These are phyloP conservation scores for Tarenaya hassleriana DNA, from an alignment of 345 rosid genomes.

Conservation along the genomic window DNA sequence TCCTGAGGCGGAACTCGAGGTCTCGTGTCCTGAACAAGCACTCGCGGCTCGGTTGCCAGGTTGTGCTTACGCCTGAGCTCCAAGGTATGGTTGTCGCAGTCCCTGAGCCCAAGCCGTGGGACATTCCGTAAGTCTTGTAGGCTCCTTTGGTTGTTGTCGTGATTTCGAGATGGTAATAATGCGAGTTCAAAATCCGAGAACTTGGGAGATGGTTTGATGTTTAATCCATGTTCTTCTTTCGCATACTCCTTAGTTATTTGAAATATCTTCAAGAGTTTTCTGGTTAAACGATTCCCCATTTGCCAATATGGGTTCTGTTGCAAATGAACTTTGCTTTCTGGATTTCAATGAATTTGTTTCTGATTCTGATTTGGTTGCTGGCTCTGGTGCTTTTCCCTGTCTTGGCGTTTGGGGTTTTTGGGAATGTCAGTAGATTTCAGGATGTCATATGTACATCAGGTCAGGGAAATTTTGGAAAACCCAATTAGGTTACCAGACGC, in stretches of 20 bases:
- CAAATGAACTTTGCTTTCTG: constrained; percentile 20
- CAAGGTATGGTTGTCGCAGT: constrained; percentile 99
- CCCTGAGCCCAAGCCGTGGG: constrained; percentile 98
- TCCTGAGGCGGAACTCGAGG: constrained; percentile 72
- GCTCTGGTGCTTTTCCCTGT: background rate
- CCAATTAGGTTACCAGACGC: background rate
- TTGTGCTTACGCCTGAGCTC: constrained; percentile 62
- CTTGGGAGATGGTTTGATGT: constrained; percentile 15
- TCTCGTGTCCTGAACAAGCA: constrained; percentile 84
- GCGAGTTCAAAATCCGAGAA: constrained; percentile 1
- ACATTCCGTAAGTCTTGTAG: constrained; percentile 51
- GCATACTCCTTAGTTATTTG: constrained; percentile 1
- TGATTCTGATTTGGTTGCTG: background rate
- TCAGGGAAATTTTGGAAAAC: background rate
- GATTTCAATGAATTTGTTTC: background rate
- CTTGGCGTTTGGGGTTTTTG: background rate
- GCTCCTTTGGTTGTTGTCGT: constrained; percentile 8
- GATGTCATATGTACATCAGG: constrained; percentile 5
- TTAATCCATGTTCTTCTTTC: constrained; percentile 19
- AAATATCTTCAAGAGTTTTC: constrained; percentile 21
- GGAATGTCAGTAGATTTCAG: background rate
- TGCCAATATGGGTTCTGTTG: constrained; percentile 11
- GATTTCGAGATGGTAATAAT: constrained; percentile 24
- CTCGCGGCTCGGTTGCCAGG: constrained; percentile 88
- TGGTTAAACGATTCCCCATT: constrained; percentile 20